phyloP scores from a whole-genome alignment of 768 basidiomycete species.

The Asterophora lycoperdoides region DNA sequence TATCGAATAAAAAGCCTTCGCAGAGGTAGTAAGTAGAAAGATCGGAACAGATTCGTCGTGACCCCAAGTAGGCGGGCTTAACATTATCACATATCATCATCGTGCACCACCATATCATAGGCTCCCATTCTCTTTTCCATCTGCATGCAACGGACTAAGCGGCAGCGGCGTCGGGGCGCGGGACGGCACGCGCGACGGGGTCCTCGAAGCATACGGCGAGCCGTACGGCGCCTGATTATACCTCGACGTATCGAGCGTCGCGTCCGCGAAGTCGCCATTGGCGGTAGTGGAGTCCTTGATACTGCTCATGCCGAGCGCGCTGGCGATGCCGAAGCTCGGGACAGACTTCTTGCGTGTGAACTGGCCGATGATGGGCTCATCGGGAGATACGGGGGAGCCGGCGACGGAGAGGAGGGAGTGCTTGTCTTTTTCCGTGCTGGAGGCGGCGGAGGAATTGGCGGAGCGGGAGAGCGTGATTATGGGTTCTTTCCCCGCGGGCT shows the following conservation, averaged over 20 bases:
- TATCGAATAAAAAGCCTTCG: no score
- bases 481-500: constrained; percentile 31
- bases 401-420: constrained; percentile 24
- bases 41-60: not conserved
- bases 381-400: no score
- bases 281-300: constrained; percentile 2
- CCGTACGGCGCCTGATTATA: constrained; percentile 39
- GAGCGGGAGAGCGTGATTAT: constrained; percentile 24
- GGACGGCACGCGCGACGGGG: constrained; percentile 30
- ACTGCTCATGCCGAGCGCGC: constrained; percentile 40
- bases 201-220: constrained; percentile 37
- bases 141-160: constrained; percentile 16
- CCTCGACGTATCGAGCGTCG: constrained; percentile 29
- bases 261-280: constrained; percentile 21
- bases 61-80: not conserved
- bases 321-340: constrained; percentile 46
- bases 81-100: not conserved
- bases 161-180: constrained; percentile 26
- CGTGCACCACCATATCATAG: not conserved
- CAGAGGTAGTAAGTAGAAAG: not conserved
- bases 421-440: no score
- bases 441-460: constrained; percentile 27
- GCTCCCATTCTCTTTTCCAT: constrained; percentile 7
- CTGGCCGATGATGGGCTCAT: constrained; percentile 57
- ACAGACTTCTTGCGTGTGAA: constrained; percentile 44